Percentiles rank a stretch among this genome's conserved stretches.
Conservation (phyloP, 805 yeast species). For the Sugiyamaella chiloensis region DNA sequence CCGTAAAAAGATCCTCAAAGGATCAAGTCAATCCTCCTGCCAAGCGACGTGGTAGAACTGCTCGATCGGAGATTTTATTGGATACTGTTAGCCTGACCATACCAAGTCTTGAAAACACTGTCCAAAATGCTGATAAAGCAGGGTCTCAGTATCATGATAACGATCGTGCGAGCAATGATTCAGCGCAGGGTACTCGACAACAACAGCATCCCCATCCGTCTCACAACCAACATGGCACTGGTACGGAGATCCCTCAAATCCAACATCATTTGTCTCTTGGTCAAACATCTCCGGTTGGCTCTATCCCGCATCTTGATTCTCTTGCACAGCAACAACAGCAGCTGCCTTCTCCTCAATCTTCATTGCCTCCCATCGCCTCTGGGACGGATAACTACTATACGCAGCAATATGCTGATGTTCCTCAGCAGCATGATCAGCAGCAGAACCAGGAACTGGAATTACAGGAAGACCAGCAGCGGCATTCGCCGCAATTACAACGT, state of each 20-base stretch:
- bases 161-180: too few species aligned
- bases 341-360: too few species aligned
- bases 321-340: conserved; percentile 1
- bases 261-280: too few species aligned
- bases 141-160: too few species aligned
- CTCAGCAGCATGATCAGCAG: conserved; percentile 9
- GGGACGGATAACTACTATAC: too few species aligned
- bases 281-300: too few species aligned
- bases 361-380: too few species aligned
- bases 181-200: too few species aligned
- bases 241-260: too few species aligned
- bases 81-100: conserved; percentile 1
- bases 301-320: neutral
- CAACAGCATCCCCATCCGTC: too few species aligned
- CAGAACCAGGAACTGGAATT: conserved; percentile 8
- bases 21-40: neutral
- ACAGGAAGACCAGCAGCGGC: conserved; percentile 10
- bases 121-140: neutral
- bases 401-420: too few species aligned
- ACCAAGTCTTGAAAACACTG: neutral
- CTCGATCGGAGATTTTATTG: neutral
- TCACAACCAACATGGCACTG: too few species aligned
- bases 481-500: conserved; percentile 5
- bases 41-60: neutral
- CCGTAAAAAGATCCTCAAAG: conserved; percentile 3